A percentile compares a stretch with the other conserved stretches of the same genome.
phyloP scores from a whole-genome alignment of 495 filamentous ascomycete genomes.

The Neurospora hispaniola region DNA sequence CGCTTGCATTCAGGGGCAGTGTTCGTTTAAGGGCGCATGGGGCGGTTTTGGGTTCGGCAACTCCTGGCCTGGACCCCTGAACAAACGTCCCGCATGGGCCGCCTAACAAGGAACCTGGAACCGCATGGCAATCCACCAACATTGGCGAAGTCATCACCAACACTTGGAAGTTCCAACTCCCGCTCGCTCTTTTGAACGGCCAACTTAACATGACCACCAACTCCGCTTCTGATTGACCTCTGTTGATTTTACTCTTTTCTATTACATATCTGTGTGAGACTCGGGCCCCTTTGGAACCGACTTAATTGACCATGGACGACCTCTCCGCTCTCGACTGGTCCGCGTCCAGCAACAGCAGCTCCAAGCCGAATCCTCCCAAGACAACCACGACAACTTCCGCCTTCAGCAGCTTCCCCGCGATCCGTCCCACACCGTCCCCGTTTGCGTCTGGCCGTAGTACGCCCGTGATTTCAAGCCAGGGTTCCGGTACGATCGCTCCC shows the following conservation, averaged over 20 bases:
- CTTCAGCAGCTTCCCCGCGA: conserved; percentile 43
- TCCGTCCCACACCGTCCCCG: conserved; percentile 52
- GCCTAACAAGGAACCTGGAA: neutral
- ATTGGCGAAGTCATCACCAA: neutral
- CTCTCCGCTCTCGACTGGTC: conserved; percentile 44
- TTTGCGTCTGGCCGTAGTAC: conserved; percentile 56
- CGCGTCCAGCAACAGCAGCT: conserved; percentile 21
- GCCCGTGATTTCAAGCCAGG: conserved; percentile 45
- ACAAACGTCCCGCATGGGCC: neutral
- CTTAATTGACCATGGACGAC: conserved; percentile 39
- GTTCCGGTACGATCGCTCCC: conserved; percentile 37
- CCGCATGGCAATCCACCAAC: neutral
- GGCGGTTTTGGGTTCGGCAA: neutral
- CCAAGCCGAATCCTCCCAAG: conserved; percentile 28
- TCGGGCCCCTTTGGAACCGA: neutral
- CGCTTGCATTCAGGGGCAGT: neutral
- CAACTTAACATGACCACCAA: neutral
- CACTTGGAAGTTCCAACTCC: neutral
- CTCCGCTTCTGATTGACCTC: neutral
- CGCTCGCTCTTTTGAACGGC: neutral
- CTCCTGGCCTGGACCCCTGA: neutral
- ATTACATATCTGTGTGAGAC: neutral
- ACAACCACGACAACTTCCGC: conserved; percentile 35
- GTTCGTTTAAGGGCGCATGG: neutral
- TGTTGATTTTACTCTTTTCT: neutral